Base-by-base conservation (phyloP, 441 rosid genomes). In the Brassica balearica region DNA sequence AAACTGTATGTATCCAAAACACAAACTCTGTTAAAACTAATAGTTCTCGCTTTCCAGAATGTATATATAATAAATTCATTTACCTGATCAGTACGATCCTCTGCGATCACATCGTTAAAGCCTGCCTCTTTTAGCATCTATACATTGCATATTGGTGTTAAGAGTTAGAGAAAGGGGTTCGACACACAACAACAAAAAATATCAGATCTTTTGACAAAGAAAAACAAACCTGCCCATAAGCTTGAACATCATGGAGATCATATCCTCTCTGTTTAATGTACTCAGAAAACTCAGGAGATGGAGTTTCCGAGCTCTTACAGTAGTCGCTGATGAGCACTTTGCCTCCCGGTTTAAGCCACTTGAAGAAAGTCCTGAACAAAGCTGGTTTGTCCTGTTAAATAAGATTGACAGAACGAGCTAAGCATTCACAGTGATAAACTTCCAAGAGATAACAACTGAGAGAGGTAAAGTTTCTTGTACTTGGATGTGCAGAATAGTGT, bases 291-390 rank as follows among this genome's bases (percentile, higher is more conserved):
- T 94, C 97, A 38, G 85, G 5, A 3, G 97, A 86, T 56, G 98
- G 90, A 59, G 88, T 82, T 82, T 91, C 90, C 23, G 92, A 78
- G 74, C 85, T 85, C 74, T 68, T 90, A 88, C 99, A 94, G 87
- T 96, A 96, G 79, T 94, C 98, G 66, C 92, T 94, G 65, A 96
- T 92, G 10, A 96, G 98, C 84, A 94, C 90, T 87, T 83, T 92
- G n/a, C 99, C 98, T 17, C 98, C 97, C 0, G 97, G 95, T 82
- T 92, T 96, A 87, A 94, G 82, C 98, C 98, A 96, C 84, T 91
- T 92, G 85, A 79, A 91, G 87, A 96, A 94, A 68, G 92, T 89
- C 82, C 84, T 88, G 82, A 96, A 96, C 53, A 96, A 63, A 56
- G 97, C 90, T 65, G 95, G 98, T 77, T 96, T 96, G 86, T 94